Percentiles rank a stretch among this genome's conserved stretches.
Conservation (phyloP, 768 basidiomycete genomes). For the Trametes gibbosa region DNA sequence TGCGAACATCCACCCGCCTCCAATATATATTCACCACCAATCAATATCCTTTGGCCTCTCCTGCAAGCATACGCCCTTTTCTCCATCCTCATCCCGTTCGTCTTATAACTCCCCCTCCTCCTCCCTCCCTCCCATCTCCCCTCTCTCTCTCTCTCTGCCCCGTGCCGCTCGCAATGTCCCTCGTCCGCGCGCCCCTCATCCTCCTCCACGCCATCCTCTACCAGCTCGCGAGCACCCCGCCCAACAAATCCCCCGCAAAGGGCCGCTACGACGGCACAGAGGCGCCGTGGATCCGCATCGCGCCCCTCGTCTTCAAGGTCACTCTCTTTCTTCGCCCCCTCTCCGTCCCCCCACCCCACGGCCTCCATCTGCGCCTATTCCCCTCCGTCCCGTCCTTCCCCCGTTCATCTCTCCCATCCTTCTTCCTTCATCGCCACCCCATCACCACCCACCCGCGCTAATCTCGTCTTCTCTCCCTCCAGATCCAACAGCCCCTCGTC, state of each 20-base stretch:
- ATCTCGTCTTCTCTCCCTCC: neutral
- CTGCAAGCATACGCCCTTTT: too few species aligned
- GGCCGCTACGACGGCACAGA: slow-evolving; percentile 53
- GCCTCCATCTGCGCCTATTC: neutral
- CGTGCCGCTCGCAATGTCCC: slow-evolving; percentile 42
- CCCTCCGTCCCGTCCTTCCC: neutral
- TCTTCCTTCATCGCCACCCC: neutral
- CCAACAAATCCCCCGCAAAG: slow-evolving; percentile 51
- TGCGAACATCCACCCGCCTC: too few species aligned
- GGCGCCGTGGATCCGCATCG: slow-evolving; percentile 51
- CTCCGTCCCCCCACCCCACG: neutral
- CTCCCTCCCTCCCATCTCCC: neutral
- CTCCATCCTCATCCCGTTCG: too few species aligned
- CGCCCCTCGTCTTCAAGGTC: slow-evolving; percentile 56
- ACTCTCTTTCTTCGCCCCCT: neutral
- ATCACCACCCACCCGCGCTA: neutral
- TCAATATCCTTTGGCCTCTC: too few species aligned
- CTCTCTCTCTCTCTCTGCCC: neutral
- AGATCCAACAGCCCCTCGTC: slow-evolving; percentile 50
- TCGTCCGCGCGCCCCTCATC: slow-evolving; percentile 46
- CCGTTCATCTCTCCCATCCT: neutral
- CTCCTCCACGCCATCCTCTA: slow-evolving; percentile 49
- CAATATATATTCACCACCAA: too few species aligned
- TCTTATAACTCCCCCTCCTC: neutral
- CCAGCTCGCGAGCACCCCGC: slow-evolving; percentile 52